Conservation (phyloP, 306 rosid species). For the Prosopis cineraria region DNA sequence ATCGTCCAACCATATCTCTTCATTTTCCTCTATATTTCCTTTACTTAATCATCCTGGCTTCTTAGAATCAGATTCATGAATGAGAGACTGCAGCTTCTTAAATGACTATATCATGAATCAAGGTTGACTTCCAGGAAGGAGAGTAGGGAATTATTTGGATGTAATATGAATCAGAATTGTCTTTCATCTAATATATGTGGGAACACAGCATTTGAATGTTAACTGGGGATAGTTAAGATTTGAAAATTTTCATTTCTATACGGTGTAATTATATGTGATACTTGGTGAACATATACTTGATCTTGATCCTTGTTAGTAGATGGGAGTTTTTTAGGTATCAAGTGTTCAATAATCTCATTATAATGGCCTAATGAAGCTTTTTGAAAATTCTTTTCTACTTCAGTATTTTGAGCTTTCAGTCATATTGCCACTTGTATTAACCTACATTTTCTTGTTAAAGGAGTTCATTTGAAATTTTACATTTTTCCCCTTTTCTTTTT, state of each 20-base stretch:
- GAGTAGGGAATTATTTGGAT: neutral
- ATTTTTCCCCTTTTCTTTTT: neutral
- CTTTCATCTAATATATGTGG: neutral
- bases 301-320: neutral
- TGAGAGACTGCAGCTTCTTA: slow-evolving; percentile 16
- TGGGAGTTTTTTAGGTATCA: neutral
- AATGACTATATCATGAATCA: neutral
- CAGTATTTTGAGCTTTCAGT: neutral
- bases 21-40: neutral
- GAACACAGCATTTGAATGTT: neutral
- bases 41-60: neutral
- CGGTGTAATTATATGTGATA: neutral
- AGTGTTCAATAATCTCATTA: neutral
- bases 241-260: slow-evolving; percentile 1
- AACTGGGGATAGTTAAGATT: neutral
- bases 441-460: slow-evolving; percentile 2
- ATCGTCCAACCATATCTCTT: neutral
- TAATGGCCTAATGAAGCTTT: neutral
- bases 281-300: neutral
- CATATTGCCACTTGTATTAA: slow-evolving; percentile 4
- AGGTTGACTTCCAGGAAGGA: neutral
- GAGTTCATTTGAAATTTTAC: neutral
- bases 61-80: neutral
- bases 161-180: neutral
- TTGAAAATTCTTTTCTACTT: neutral